phyloP scores from a whole-genome alignment of 2,329 filamentous ascomycete genomes.

The Orbilia ellipsospora region DNA sequence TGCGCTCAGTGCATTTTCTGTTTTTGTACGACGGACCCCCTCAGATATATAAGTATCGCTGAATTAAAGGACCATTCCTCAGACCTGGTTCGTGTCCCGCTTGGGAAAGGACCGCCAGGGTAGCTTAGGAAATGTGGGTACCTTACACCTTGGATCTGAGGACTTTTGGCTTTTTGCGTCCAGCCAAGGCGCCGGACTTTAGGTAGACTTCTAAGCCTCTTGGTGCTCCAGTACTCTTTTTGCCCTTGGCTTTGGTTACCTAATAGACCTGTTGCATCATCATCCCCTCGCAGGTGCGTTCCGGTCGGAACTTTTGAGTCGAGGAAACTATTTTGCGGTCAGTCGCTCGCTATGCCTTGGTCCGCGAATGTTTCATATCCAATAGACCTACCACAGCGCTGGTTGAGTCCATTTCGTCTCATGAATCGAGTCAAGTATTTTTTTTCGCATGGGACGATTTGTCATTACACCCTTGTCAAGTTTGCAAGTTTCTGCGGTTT shows the following conservation, averaged over 20 bases:
- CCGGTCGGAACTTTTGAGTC: slow-evolving; percentile 18
- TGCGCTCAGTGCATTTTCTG: background rate
- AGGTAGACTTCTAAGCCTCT: slow-evolving; percentile 44
- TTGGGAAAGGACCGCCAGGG: slow-evolving; percentile 9
- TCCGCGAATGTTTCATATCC: slow-evolving; percentile 15
- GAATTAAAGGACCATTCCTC: slow-evolving; percentile 45
- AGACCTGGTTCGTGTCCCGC: slow-evolving; percentile 30
- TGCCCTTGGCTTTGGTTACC: slow-evolving; percentile 6
- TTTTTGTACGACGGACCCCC: slow-evolving; percentile 29
- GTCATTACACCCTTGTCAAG: slow-evolving; percentile 34
- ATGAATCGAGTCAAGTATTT: too few relatives aligned
- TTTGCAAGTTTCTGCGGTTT: slow-evolving; percentile 19
- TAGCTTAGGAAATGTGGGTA: slow-evolving; percentile 34
- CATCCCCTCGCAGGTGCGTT: slow-evolving; percentile 33
- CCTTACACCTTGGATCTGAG: slow-evolving; percentile 10
- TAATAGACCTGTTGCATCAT: slow-evolving; percentile 9
- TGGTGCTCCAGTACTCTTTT: background rate
- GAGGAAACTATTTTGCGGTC: slow-evolving; percentile 3
- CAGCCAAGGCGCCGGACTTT: slow-evolving; percentile 16
- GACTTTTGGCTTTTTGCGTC: slow-evolving; percentile 3
- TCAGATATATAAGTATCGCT: slow-evolving; percentile 21
- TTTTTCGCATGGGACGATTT: slow-evolving; percentile 29
- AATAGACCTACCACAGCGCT: background rate
- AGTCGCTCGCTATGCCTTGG: slow-evolving; percentile 14
- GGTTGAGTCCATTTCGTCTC: too few relatives aligned